Base-by-base conservation (phyloP, 192 early-diverging fungal genomes). In the Coemansia sp. region DNA sequence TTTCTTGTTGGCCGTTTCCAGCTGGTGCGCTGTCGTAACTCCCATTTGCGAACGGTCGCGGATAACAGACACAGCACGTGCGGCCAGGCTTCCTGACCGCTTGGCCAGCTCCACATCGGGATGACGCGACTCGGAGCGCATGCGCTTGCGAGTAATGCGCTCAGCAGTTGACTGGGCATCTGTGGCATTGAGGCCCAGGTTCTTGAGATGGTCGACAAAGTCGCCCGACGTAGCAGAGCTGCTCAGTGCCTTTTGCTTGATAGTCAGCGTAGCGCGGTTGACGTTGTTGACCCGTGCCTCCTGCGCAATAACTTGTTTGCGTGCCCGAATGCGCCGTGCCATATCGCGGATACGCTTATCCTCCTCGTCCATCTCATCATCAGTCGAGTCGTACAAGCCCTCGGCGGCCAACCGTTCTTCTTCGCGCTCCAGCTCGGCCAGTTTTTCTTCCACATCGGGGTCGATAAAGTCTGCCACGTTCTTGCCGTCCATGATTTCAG, bases 401-500 rank as follows among this genome's bases (percentile, higher is more conserved):
- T 97, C 92, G 42, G 91, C 89, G n/a, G 86, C 89, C 22, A 99
- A 82, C 52, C 89, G 83, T 82, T 97, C 96, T 83, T 99, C 98
- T 77, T 99, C 98, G 64, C 89, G 87, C 75, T 99, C 96, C 34
- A 99, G 85, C 62, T 89, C 94, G 21, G 93, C 95, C 64, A 99
- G 81, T 69, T 91, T 90, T 75, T 95, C 93, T 68, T 94, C 94
- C 75, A 99, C 98, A 4, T 98, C 94, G 26, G 96, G 84, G 83
- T 99, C 98, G 72, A 98, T 83, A 77, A 98, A 99, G 84, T 99
- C 98, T 19, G 94, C 93, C 34, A 99, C 86, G 82, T 99, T 99
- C 85, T 94, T 92, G 69, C 96, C 96, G 69, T 98, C 89, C 88
- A 95, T 91, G 78, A 99, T 95, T 84, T 99, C 98, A 36, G 98